These are phyloP conservation scores for Floccularia luteovirens DNA, from an alignment of 768 basidiomycete species.

Conservation along the genomic window DNA sequence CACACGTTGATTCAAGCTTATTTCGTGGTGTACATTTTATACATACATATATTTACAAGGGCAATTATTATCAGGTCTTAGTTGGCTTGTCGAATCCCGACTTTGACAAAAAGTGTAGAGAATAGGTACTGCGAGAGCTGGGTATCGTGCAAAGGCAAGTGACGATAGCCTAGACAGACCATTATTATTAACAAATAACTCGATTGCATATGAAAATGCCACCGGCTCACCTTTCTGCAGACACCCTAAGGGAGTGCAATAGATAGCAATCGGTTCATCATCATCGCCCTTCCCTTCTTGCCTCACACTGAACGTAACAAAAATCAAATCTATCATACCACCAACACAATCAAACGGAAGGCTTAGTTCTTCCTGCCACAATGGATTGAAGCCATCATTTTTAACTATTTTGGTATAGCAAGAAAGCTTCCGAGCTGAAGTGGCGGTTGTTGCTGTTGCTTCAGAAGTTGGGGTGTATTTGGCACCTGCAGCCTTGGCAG, in stretches of 20 bases:
- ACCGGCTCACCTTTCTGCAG: constrained; percentile 54
- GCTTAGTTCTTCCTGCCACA: constrained; percentile 67
- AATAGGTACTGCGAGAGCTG: constrained; percentile 87
- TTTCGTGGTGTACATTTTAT: neutral
- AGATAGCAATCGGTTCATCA: constrained; percentile 62
- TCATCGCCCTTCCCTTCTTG: constrained; percentile 52
- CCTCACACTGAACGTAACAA: constrained; percentile 72
- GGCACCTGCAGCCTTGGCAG: constrained; percentile 7
- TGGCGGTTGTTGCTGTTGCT: constrained; percentile 14
- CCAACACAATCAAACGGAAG: constrained; percentile 72
- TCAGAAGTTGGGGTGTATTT: constrained; percentile 13
- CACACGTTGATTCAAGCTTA: neutral
- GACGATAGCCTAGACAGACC: constrained; percentile 64
- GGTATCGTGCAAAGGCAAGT: constrained; percentile 83
- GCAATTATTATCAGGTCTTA: neutral
- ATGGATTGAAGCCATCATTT: constrained; percentile 91
- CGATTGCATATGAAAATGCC: neutral
- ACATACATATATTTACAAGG: neutral
- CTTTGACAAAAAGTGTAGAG: constrained; percentile 84
- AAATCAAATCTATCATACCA: constrained; percentile 74
- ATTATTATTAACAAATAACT: neutral
- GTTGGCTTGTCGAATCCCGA: constrained; percentile 32
- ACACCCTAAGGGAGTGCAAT: constrained; percentile 65
- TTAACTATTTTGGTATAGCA: constrained; percentile 56
- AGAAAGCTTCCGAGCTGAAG: constrained; percentile 12